A percentile compares a stretch with the other conserved stretches of the same genome.
Evolutionary conservation across 148 eudicot genomes (phyloP).

Genomic region (Spergularia bocconei): DNA sequence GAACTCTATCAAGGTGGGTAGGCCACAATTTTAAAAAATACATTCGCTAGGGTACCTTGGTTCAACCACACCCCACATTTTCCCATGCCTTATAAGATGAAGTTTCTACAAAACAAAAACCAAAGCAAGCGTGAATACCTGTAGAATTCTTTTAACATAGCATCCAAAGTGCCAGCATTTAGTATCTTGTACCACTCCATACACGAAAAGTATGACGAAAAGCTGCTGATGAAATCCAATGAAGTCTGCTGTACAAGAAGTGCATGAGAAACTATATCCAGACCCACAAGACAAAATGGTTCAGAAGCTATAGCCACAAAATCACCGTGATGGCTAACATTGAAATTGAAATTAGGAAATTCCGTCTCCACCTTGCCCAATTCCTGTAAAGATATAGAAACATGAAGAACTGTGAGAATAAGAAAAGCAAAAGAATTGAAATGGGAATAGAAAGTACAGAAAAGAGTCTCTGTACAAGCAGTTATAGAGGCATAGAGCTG

Average conservation of each 20-base stretch:
- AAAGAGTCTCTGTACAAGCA: neutral
- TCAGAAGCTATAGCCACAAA: slow-evolving; percentile 92
- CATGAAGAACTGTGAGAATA: neutral
- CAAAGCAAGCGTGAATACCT: slow-evolving; percentile 34
- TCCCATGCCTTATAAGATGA: neutral
- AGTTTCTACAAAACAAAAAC: neutral
- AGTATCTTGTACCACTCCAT: slow-evolving; percentile 58
- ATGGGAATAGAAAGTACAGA: neutral
- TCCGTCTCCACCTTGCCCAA: slow-evolving; percentile 25
- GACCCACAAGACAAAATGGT: slow-evolving; percentile 79
- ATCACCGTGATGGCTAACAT: slow-evolving; percentile 83
- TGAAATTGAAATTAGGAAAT: slow-evolving; percentile 81
- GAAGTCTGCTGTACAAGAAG: slow-evolving; percentile 43
- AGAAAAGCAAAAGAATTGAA: neutral
- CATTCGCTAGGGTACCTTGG: neutral
- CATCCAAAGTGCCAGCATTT: slow-evolving; percentile 44
- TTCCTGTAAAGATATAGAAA: slow-evolving; percentile 34
- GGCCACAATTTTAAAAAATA: neutral
- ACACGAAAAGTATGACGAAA: slow-evolving; percentile 60
- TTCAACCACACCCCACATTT: neutral
- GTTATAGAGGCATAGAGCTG: neutral
- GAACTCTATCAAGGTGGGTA: neutral
- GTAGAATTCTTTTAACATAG: slow-evolving; percentile 48
- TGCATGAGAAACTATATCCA: slow-evolving; percentile 59
- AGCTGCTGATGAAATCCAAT: slow-evolving; percentile 47